Percentiles rank a stretch among this genome's conserved stretches.
These are phyloP conservation scores for Ophiostoma angusticollis DNA, from an alignment of 2,329 filamentous ascomycete species.

Conservation along the genomic window DNA sequence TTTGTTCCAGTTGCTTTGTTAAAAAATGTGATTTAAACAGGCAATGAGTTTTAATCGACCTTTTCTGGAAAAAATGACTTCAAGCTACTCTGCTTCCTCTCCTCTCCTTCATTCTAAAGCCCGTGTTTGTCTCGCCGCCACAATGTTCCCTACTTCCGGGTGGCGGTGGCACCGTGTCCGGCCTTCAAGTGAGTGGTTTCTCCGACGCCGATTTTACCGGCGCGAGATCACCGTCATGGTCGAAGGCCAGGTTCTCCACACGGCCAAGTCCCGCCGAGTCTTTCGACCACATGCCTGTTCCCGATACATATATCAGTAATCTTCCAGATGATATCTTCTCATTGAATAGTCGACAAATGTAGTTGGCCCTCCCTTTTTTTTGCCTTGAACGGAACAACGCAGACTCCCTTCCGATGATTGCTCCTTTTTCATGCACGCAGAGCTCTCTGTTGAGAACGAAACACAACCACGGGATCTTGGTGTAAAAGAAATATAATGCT, in stretches of 20 bases:
- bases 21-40: too few relatives aligned
- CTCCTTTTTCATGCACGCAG: constrained; percentile 6
- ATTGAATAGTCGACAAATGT: neutral
- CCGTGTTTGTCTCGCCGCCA: too few relatives aligned
- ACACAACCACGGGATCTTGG: too few relatives aligned
- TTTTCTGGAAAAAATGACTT: too few relatives aligned
- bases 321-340: neutral
- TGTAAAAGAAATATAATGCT: neutral
- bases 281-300: constrained; percentile 47
- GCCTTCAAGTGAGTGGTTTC: too few relatives aligned
- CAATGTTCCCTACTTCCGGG: too few relatives aligned
- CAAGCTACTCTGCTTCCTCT: too few relatives aligned
- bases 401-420: constrained; percentile 5
- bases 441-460: neutral
- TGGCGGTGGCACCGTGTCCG: too few relatives aligned
- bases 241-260: constrained; percentile 57
- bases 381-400: neutral
- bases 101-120: too few relatives aligned
- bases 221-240: constrained; percentile 58
- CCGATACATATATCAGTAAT: constrained; percentile 47
- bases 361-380: constrained; percentile 1
- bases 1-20: too few relatives aligned
- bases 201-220: constrained; percentile 51
- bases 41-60: too few relatives aligned
- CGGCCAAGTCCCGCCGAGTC: constrained; percentile 48